Conservation (phyloP, 805 yeast species). For the Candida succiphila region DNA sequence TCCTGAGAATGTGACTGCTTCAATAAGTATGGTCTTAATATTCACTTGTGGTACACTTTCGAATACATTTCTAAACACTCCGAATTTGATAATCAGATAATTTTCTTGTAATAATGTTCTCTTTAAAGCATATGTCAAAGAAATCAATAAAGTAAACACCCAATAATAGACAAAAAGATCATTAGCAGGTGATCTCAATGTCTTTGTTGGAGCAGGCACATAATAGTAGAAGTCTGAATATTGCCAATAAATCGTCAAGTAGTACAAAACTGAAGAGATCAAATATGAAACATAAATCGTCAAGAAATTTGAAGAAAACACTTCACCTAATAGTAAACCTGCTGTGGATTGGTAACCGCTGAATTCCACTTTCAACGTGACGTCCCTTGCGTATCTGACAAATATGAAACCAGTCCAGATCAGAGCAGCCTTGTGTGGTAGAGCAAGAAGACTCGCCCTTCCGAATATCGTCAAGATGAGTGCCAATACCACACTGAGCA, state of each 20-base stretch:
- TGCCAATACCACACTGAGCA: constrained; percentile 11
- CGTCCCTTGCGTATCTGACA: constrained; percentile 19
- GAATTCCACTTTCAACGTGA: constrained; percentile 16
- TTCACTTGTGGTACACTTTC: constrained; percentile 14
- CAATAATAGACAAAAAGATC: constrained; percentile 39
- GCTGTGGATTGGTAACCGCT: constrained; percentile 12
- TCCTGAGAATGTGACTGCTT: constrained; percentile 24
- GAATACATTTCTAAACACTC: constrained; percentile 31
- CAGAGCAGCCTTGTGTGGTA: constrained; percentile 15
- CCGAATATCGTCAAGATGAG: constrained; percentile 13
- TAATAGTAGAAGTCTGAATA: constrained; percentile 14
- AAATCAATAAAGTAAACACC: constrained; percentile 31
- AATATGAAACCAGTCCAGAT: constrained; percentile 20
- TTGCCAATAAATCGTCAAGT: constrained; percentile 12
- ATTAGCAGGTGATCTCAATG: constrained; percentile 30
- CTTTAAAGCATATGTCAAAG: constrained; percentile 37
- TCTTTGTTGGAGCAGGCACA: constrained; percentile 24
- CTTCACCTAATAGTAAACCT: constrained; percentile 16
- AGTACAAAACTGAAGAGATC: constrained; percentile 12
- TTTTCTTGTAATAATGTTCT: constrained; percentile 47
- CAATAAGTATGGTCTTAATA: constrained; percentile 17
- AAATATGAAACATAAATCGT: constrained; percentile 11
- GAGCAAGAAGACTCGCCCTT: constrained; percentile 8
- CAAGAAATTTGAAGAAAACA: constrained; percentile 14
- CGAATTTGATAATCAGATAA: constrained; percentile 36